Evolutionary conservation across 108 stramenopile species (phyloP).

Genomic region (Hondaea fermentalgiana): DNA sequence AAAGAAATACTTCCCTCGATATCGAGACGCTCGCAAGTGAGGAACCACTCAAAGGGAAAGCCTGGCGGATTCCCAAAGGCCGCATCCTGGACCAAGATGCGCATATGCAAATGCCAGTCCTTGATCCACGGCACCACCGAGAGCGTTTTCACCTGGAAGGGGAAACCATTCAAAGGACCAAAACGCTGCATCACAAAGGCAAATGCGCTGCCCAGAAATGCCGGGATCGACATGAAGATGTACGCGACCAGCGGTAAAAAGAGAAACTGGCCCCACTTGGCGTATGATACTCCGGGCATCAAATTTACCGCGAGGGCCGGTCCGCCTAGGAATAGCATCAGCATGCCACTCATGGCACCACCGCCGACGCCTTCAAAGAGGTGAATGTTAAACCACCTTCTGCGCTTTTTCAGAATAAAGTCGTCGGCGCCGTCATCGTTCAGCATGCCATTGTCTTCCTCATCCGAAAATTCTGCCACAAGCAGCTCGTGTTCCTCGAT

Average conservation of each 20-base stretch:
- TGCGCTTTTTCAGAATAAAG: background rate
- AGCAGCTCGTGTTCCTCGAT: background rate
- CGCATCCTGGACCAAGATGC: background rate
- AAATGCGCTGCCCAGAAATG: background rate
- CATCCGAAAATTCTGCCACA: background rate
- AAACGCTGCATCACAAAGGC: background rate
- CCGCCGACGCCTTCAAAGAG: background rate
- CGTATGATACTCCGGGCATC: background rate
- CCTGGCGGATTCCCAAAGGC: conserved; percentile 13
- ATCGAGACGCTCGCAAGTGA: background rate
- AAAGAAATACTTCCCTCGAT: background rate
- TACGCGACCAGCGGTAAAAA: background rate
- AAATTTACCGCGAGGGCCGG: background rate
- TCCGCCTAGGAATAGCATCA: background rate
- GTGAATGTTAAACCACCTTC: background rate
- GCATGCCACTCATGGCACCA: background rate
- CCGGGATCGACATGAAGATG: background rate
- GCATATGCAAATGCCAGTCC: background rate
- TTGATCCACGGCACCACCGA: background rate
- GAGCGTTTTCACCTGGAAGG: background rate
- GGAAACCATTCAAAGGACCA: background rate
- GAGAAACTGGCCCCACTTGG: background rate
- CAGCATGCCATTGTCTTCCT: background rate
- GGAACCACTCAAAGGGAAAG: background rate
- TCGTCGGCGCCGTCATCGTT: background rate